Percentiles rank a stretch among this genome's conserved stretches.
phyloP scores from a whole-genome alignment of 495 filamentous ascomycete genomes.

The Staphylotrichum tortipilum region DNA sequence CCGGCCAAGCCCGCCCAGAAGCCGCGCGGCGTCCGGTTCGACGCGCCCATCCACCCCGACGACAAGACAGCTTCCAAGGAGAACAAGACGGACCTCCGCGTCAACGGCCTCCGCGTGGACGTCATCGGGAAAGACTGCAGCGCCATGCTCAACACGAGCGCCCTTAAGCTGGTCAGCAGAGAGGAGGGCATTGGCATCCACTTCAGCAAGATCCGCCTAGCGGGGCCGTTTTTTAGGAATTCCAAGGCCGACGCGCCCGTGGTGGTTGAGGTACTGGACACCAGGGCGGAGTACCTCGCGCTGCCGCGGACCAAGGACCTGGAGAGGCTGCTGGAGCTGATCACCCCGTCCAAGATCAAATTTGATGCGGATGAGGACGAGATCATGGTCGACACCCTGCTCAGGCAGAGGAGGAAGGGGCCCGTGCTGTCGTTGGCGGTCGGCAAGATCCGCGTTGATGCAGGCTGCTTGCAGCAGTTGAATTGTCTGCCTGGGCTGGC shows the following conservation, averaged over 20 bases:
- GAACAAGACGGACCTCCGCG: slow-evolving; percentile 63
- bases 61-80: slow-evolving; percentile 38
- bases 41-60: slow-evolving; percentile 42
- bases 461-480: slow-evolving; percentile 53
- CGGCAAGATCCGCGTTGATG: slow-evolving; percentile 46
- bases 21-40: slow-evolving; percentile 66
- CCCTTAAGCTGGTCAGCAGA: slow-evolving; percentile 68
- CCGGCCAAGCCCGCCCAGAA: slow-evolving; percentile 31
- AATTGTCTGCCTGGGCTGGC: slow-evolving; percentile 57
- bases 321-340: slow-evolving; percentile 68
- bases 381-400: slow-evolving; percentile 84
- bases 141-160: slow-evolving; percentile 63
- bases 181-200: slow-evolving; percentile 58
- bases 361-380: slow-evolving; percentile 83
- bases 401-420: slow-evolving; percentile 84
- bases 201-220: slow-evolving; percentile 65
- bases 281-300: slow-evolving; percentile 64
- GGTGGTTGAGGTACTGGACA: slow-evolving; percentile 46
- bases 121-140: slow-evolving; percentile 69
- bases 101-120: slow-evolving; percentile 67
- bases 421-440: slow-evolving; percentile 68
- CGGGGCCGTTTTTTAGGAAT: slow-evolving; percentile 55
- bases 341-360: slow-evolving; percentile 85
- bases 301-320: slow-evolving; percentile 72
- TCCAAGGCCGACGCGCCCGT: slow-evolving; percentile 43